These are phyloP conservation scores for Brasilioporus rufonigricans DNA, from an alignment of 768 basidiomycete species.

Conservation along the genomic window DNA sequence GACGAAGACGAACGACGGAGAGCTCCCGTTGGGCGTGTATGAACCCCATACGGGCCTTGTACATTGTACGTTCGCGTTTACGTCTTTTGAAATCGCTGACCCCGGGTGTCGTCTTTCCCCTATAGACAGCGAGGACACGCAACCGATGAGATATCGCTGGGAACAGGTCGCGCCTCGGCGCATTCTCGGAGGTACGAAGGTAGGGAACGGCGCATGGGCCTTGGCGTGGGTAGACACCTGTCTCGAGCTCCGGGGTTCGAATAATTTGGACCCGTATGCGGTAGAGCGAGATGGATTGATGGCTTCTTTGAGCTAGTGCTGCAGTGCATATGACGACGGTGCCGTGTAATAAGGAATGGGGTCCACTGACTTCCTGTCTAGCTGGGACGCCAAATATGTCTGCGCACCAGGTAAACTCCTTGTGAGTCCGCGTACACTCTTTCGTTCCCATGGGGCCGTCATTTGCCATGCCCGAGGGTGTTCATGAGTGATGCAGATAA, in stretches of 20 bases:
- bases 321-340: no score
- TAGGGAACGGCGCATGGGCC: slow-evolving; percentile 78
- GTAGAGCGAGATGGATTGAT: slow-evolving; percentile 22
- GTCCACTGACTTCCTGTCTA: no score
- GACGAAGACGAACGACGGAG: slow-evolving; percentile 29
- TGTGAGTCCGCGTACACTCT: no score
- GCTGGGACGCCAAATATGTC: no score
- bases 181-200: slow-evolving; percentile 69
- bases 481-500: no score
- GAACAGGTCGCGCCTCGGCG: slow-evolving; percentile 51
- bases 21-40: slow-evolving; percentile 65
- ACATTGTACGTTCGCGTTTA: slow-evolving; percentile 53
- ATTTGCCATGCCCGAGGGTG: no score
- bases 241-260: slow-evolving; percentile 34
- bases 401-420: no score
- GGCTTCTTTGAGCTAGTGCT: slow-evolving; percentile 10
- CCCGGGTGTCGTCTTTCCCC: slow-evolving; percentile 1
- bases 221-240: slow-evolving; percentile 71
- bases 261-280: slow-evolving; percentile 19
- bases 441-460: no score
- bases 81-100: neutral
- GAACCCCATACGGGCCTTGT: slow-evolving; percentile 79
- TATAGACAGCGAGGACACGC: slow-evolving; percentile 73
- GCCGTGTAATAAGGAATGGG: no score
- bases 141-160: slow-evolving; percentile 66